Evolutionary conservation across 768 basidiomycete species (phyloP).

Genomic region (Tephrocybe sp.): DNA sequence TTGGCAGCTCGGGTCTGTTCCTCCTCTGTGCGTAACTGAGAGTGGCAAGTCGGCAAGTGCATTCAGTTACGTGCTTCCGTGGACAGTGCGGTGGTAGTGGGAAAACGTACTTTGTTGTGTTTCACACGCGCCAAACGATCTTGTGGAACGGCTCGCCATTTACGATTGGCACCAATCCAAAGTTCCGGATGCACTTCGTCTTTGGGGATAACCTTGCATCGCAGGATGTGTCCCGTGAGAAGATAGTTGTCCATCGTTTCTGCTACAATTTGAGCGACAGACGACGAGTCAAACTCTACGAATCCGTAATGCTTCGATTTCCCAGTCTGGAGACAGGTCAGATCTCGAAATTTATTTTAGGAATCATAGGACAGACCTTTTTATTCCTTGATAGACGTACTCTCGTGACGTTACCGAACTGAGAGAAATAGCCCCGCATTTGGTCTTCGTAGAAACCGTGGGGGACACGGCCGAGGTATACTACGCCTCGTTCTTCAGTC

Average conservation of each 20-base stretch:
- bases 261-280: conserved; percentile 91
- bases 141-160: conserved; percentile 76
- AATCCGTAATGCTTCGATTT: conserved; percentile 96
- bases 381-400: conserved; percentile 91
- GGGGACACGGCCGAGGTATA: conserved; percentile 89
- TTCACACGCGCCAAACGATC: conserved; percentile 66
- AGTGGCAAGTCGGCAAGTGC: conserved; percentile 1
- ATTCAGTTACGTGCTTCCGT: not conserved
- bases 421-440: conserved; percentile 87
- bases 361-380: conserved; percentile 48
- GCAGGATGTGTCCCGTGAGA: conserved; percentile 89
- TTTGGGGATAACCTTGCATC: conserved; percentile 85
- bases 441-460: conserved; percentile 98
- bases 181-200: conserved; percentile 90
- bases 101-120: conserved; percentile 75
- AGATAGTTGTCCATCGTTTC: conserved; percentile 99
- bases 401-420: conserved; percentile 89
- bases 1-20: conserved; percentile 63
- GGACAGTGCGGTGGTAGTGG: not conserved
- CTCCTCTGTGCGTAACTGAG: conserved; percentile 69
- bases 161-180: conserved; percentile 96
- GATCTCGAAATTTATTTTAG: not conserved
- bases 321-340: conserved; percentile 63
- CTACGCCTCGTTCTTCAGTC: conserved; percentile 71
- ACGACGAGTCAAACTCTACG: conserved; percentile 86